phyloP scores from a whole-genome alignment of 768 basidiomycete genomes.

The Strobilomyces dryophilus region DNA sequence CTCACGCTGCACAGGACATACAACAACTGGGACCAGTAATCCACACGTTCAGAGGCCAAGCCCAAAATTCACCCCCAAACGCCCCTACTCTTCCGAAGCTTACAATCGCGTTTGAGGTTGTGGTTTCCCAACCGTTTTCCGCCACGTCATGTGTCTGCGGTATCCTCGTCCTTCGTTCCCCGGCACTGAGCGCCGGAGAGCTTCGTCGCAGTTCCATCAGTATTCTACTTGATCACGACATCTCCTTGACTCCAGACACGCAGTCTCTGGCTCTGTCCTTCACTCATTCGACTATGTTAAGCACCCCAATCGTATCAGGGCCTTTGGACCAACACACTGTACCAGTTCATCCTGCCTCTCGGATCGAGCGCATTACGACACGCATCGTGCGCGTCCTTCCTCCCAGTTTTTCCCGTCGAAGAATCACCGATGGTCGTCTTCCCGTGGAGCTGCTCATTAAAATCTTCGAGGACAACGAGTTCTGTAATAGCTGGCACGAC shows the following conservation, averaged over 20 bases:
- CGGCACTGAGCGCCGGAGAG: slow-evolving; percentile 2
- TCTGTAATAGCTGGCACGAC: slow-evolving; percentile 14
- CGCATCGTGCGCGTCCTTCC: slow-evolving; percentile 20
- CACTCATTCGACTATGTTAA: slow-evolving; percentile 20
- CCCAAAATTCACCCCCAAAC: slow-evolving; percentile 7
- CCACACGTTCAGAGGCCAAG: slow-evolving; percentile 9
- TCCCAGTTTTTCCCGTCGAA: neutral
- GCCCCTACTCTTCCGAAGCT: slow-evolving; percentile 15
- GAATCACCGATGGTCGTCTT: slow-evolving; percentile 8
- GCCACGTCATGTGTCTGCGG: slow-evolving; percentile 5
- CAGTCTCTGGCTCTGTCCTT: slow-evolving; percentile 19
- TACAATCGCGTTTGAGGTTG: slow-evolving; percentile 20
- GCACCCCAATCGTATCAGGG: slow-evolving; percentile 4
- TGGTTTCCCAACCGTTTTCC: neutral
- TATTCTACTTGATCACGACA: slow-evolving; percentile 15
- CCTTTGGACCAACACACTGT: neutral
- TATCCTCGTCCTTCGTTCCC: slow-evolving; percentile 13
- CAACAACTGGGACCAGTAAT: slow-evolving; percentile 10
- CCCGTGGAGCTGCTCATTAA: slow-evolving; percentile 20
- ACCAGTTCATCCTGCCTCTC: slow-evolving; percentile 7
- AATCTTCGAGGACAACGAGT: slow-evolving; percentile 17
- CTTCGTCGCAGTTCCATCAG: slow-evolving; percentile 1
- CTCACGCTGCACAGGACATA: slow-evolving; percentile 11
- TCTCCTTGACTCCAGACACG: slow-evolving; percentile 12
- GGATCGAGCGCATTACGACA: slow-evolving; percentile 18